These are phyloP conservation scores for Sutorius eximius DNA, from an alignment of 1,284 basidiomycete species.

Conservation along the genomic window DNA sequence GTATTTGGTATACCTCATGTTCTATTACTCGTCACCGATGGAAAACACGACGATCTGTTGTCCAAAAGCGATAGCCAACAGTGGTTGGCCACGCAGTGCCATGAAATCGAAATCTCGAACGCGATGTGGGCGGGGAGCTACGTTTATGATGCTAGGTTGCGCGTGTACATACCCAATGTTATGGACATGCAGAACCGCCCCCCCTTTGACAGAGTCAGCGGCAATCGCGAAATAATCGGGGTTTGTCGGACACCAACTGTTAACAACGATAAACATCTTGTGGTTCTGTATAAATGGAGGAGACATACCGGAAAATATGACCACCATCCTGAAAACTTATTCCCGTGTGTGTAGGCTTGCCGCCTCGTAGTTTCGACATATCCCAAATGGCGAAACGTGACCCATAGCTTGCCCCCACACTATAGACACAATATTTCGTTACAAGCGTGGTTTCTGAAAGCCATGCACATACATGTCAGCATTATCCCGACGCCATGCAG, in stretches of 20 bases:
- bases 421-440: constrained; percentile 32
- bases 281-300: neutral
- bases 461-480: constrained; percentile 63
- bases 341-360: constrained; percentile 62
- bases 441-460: neutral
- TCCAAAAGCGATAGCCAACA: constrained; percentile 66
- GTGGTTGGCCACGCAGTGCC: constrained; percentile 52
- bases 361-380: constrained; percentile 64
- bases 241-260: constrained; percentile 74
- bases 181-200: constrained; percentile 68
- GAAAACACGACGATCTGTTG: constrained; percentile 51
- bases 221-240: constrained; percentile 76
- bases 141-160: constrained; percentile 55
- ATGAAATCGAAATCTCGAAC: constrained; percentile 78
- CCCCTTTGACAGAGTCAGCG: constrained; percentile 53
- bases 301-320: constrained; percentile 61
- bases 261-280: constrained; percentile 8
- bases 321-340: constrained; percentile 65
- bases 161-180: constrained; percentile 62
- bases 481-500: constrained; percentile 68
- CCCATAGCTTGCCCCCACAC: constrained; percentile 73
- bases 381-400: constrained; percentile 74
- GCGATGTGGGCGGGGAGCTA: constrained; percentile 61
- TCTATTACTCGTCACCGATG: constrained; percentile 45
- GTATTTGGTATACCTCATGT: constrained; percentile 16